These are phyloP conservation scores for Takakia lepidozioides DNA, from an alignment of 225 moss, liverwort and hornwort species.

Conservation along the genomic window DNA sequence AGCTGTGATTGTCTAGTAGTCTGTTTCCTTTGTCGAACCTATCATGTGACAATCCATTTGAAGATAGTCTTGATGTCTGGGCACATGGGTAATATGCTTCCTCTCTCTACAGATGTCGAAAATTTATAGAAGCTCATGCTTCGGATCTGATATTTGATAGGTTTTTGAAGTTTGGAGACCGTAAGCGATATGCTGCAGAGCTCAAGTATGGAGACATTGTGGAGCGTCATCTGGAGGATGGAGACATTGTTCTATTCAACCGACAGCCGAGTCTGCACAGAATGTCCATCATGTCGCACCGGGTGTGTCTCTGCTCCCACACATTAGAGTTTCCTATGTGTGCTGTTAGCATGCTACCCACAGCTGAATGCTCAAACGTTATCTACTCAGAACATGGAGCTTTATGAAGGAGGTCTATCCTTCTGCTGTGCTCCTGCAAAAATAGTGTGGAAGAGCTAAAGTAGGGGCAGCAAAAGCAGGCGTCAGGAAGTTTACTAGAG, in stretches of 20 bases:
- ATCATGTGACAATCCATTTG: too few relatives aligned
- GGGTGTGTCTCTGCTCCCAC: conserved; percentile 34
- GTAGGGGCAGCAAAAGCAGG: too few relatives aligned
- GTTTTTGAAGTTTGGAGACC: conserved; percentile 87
- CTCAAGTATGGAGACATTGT: conserved; percentile 97
- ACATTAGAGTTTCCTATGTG: neutral
- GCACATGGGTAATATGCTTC: neutral
- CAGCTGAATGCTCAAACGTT: too few relatives aligned
- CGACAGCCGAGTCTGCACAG: conserved; percentile 96
- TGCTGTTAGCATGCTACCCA: conserved; percentile 1
- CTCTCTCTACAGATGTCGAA: neutral
- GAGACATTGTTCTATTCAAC: conserved; percentile 95
- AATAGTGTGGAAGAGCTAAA: too few relatives aligned
- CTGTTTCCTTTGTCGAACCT: too few relatives aligned
- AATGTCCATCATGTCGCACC: conserved; percentile 99
- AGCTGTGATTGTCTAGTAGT: too few relatives aligned
- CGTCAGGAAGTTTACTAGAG: conserved; percentile 2
- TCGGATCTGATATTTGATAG: conserved; percentile 18
- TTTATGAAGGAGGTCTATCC: too few relatives aligned
- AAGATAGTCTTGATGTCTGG: too few relatives aligned
- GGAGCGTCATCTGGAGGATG: conserved; percentile 92
- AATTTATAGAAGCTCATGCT: neutral
- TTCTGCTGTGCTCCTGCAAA: too few relatives aligned
- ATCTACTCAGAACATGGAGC: too few relatives aligned
- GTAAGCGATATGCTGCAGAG: conserved; percentile 85